phyloP scores from a whole-genome alignment of 768 basidiomycete genomes.

The Tremella yokohamensis region DNA sequence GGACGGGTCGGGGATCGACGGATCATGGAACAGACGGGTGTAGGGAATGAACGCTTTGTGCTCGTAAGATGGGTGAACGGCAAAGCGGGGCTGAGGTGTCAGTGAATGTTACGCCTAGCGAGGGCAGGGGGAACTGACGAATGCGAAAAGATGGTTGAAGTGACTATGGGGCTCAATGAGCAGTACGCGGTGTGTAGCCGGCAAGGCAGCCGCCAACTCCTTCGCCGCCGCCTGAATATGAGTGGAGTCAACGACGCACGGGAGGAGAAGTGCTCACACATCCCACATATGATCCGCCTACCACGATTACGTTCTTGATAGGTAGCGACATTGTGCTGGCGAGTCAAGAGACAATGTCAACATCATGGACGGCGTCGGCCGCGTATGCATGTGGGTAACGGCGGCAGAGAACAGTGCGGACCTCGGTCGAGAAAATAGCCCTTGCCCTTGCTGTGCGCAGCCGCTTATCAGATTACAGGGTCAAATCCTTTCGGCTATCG shows the following conservation, averaged over 20 bases:
- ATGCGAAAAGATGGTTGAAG: slow-evolving; percentile 4
- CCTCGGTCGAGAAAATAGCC: no score
- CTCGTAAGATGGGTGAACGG: slow-evolving; percentile 1
- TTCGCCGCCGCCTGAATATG: not conserved
- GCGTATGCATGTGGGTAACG: no score
- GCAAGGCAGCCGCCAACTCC: not conserved
- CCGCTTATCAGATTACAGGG: no score
- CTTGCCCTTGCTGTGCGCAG: no score
- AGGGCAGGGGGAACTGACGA: not conserved
- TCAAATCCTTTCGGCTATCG: no score
- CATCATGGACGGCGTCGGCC: no score
- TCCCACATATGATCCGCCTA: slow-evolving; percentile 2
- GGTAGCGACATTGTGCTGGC: no score
- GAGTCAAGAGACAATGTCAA: no score
- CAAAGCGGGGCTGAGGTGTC: slow-evolving; percentile 1
- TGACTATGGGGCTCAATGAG: slow-evolving; percentile 2
- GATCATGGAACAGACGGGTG: not conserved
- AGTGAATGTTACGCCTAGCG: not conserved
- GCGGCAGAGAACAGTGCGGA: no score
- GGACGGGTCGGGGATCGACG: not conserved
- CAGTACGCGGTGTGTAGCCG: not conserved
- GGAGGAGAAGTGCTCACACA: not conserved
- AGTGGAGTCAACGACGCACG: not conserved
- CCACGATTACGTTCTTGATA: slow-evolving; percentile 2
- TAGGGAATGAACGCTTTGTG: slow-evolving; percentile 10